Conservation (phyloP, 306 rosid species). For the Cucurbita argyrosperma region DNA sequence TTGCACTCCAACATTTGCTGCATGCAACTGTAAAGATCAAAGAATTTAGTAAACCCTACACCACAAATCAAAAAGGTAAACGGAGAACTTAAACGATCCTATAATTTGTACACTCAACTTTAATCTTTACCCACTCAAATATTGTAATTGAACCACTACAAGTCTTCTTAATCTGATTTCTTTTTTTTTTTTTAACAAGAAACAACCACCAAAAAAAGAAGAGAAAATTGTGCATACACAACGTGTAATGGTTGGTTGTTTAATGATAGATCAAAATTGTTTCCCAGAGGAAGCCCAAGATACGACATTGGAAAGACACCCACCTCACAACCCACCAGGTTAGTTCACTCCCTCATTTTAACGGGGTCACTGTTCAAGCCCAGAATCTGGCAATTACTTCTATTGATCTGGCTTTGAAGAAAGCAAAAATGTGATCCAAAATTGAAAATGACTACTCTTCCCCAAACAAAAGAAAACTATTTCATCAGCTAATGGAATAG, state of each 20-base stretch:
- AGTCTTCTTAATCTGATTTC: background rate
- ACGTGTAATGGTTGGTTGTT: background rate
- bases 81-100: background rate
- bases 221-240: background rate
- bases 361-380: no score
- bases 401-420: no score
- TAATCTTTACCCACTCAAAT: background rate
- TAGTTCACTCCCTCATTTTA: no score
- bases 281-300: no score
- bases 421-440: no score
- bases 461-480: no score
- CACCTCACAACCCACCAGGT: no score
- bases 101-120: background rate
- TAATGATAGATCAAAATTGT: background rate
- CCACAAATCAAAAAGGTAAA: background rate
- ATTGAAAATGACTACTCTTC: no score
- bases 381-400: no score
- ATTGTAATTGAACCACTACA: background rate
- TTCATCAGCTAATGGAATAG: no score
- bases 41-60: background rate
- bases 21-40: slow-evolving; percentile 55
- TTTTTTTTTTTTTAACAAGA: background rate
- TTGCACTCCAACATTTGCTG: slow-evolving; percentile 77
- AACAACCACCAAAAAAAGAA: background rate
- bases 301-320: no score